A percentile compares a stretch with the other conserved stretches of the same genome.
phyloP scores from a whole-genome alignment of 371 early-diverging fungal species.

The Lichtheimia ramosa region DNA sequence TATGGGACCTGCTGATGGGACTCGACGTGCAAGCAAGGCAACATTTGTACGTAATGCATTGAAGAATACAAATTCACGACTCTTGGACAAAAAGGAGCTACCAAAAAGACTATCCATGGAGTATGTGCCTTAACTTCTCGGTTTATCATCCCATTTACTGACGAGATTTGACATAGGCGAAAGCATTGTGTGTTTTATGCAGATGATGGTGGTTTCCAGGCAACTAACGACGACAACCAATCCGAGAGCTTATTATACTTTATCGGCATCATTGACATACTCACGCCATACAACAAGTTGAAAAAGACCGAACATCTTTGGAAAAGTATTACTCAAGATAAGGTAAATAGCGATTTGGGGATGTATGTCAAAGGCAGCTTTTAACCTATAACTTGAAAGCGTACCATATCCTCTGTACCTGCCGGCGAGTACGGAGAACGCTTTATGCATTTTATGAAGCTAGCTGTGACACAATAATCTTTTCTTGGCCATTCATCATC shows the following conservation, averaged over 20 bases:
- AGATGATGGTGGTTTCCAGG: slow-evolving; percentile 89
- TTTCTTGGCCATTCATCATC: too few species aligned
- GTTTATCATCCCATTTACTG: slow-evolving; percentile 2
- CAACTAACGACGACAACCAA: slow-evolving; percentile 74
- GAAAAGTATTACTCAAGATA: slow-evolving; percentile 82
- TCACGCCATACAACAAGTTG: slow-evolving; percentile 89
- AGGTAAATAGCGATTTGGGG: slow-evolving; percentile 10
- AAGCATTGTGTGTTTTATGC: slow-evolving; percentile 80
- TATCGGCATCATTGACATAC: slow-evolving; percentile 95
- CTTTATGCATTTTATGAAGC: slow-evolving; percentile 85
- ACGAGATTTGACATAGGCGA: slow-evolving; percentile 38
- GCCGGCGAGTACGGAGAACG: slow-evolving; percentile 85
- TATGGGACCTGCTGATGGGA: slow-evolving; percentile 28
- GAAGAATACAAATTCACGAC: slow-evolving; percentile 68
- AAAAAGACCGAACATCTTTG: slow-evolving; percentile 92
- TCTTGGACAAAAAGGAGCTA: slow-evolving; percentile 55
- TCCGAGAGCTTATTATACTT: slow-evolving; percentile 81
- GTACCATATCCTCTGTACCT: slow-evolving; percentile 87
- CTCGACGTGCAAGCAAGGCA: slow-evolving; percentile 64
- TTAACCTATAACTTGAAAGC: slow-evolving; percentile 12
- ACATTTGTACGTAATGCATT: slow-evolving; percentile 73
- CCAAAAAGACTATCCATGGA: slow-evolving; percentile 53
- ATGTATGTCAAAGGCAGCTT: too few species aligned
- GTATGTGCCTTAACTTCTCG: slow-evolving; percentile 19
- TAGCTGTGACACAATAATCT: slow-evolving; percentile 9